Evolutionary conservation across 768 basidiomycete genomes (phyloP), one percentile per base, ranked within the genome.

Genomic region (Tylopilus subfusipes): DNA sequence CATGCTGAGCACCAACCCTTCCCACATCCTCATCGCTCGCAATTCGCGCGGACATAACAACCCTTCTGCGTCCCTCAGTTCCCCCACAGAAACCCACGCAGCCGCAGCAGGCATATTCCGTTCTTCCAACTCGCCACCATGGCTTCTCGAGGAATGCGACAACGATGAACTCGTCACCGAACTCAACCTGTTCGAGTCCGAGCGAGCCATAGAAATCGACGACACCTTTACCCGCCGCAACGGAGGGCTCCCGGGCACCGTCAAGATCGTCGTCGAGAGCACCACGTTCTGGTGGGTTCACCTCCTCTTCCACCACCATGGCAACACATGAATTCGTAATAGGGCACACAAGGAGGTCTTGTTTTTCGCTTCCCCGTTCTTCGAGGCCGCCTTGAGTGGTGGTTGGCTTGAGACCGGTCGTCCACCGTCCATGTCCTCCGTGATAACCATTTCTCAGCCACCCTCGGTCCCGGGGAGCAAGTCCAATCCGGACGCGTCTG

Each of bases 281-380:
- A 91, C 90, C 44, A 92, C 89, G 5, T 96, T 96, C 73, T 96
- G 93, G 93, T 93, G 66, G 63, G 88, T 74, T 24, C 27, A n/a
- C 11, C n/a, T 21, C 29, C 19, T 39, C 16, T 39, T 18, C 16
- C 36, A 16, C 22, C 12, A n/a, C 48, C 2, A 45, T 34, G 18
- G 38, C 48, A 54, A 50, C 46, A 42, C 56, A 42, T 51, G 30
- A 25, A 11, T 36, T 29, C 16, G 33, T 33, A 29, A 42, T 65
- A 93, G 90, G 90, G 87, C 88, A 1, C 93, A 96, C 73, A 93
- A 91, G 68, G 93, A 95, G 66, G 83, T 96, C 27, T 75, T 96
- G 7, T 88, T 86, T 72, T 96, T 93, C 66, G 88, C 93, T 5
- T 94, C 92, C n/a, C 91, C 93, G 0, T 96, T 96, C 77, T 96